phyloP scores from a whole-genome alignment of 805 yeast genomes.

The Komagataella pseudopastoris region DNA sequence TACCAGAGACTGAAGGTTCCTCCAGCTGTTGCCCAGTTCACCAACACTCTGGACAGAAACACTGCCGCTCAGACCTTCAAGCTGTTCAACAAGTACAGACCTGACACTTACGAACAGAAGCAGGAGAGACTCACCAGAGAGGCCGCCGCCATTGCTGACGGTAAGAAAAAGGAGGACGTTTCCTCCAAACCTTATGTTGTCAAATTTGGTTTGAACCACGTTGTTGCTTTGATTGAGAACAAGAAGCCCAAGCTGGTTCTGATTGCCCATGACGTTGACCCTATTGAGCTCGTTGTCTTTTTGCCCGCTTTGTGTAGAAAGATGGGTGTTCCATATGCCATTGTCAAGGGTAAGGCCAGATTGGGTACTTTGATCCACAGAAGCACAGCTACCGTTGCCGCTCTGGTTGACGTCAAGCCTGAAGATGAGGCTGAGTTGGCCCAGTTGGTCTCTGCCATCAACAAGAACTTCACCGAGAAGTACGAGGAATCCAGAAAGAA shows the following conservation, averaged over 20 bases:
- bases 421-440: constrained; percentile 95
- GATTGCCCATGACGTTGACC: constrained; percentile 98
- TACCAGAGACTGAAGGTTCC: constrained; percentile 96
- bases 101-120: constrained; percentile 96
- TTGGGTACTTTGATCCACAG: constrained; percentile 95
- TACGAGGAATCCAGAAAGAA: constrained; percentile 94
- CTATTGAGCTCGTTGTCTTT: constrained; percentile 94
- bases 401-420: constrained; percentile 86
- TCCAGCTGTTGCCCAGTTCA: constrained; percentile 96
- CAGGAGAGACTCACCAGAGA: constrained; percentile 97
- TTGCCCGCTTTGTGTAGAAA: constrained; percentile 98
- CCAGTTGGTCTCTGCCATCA: constrained; percentile 81
- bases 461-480: constrained; percentile 86
- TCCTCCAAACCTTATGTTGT: constrained; percentile 94
- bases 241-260: constrained; percentile 96
- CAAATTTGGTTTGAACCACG: constrained; percentile 98
- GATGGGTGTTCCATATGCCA: constrained; percentile 99
- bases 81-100: constrained; percentile 98
- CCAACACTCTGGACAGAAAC: constrained; percentile 94
- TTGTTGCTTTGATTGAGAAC: constrained; percentile 93
- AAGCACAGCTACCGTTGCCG: constrained; percentile 96
- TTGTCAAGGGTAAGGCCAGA: constrained; percentile 97
- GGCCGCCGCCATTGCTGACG: constrained; percentile 98
- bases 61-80: constrained; percentile 95
- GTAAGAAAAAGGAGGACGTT: constrained; percentile 93